Base-by-base conservation (phyloP, 768 basidiomycete species). In the Phlebiopsis flavidoalba region DNA sequence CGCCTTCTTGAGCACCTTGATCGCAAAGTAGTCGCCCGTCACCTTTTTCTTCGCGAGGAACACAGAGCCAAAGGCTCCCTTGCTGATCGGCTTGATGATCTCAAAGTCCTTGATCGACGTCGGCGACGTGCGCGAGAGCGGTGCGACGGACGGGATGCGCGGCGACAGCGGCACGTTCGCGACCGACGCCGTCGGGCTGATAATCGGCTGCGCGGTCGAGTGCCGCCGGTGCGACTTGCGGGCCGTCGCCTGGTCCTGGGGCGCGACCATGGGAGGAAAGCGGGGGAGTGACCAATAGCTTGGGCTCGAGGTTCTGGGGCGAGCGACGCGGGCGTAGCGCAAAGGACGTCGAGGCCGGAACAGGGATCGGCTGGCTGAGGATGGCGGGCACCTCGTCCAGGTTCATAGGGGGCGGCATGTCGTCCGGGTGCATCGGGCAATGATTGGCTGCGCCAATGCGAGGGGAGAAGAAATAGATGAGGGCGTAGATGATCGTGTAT, bases 1-100 rank as follows among this genome's bases (percentile, higher is more conserved):
- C n/a, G 95, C 93, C 79, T 99, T 99, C 79, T 96, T 98, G 71
- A 99, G 76, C n/a, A 98, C 95, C 75, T 99, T 99, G 84, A 99
- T 96, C 26, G 97, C 97, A 76, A 89, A 99, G 75, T 98, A 98
- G 74, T 98, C 97, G 56, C 97, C 97, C 1, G 97, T 99, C 5
- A 83, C 90, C 68, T 93, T 95, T 83, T 99, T 99, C 80, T 96
- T 98, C 47, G 97, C 93, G 56, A 99, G 82, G 74, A 97, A 99
- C 57, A 99, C 97, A 8, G 95, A 95, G 15, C 97, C 97, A 71
- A 99, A 98, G 1, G 97, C 97, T 57, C 97, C 97, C 71, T 98
- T 98, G 73, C 91, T 94, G 72, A 99, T 99, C 3, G 97, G 97
- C 74, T 99, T 99, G 80, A 99, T 96, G 70, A 99, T 88, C 69